These are phyloP conservation scores for Saturnispora gosingensis DNA, from an alignment of 805 yeast genomes.

Conservation along the genomic window DNA sequence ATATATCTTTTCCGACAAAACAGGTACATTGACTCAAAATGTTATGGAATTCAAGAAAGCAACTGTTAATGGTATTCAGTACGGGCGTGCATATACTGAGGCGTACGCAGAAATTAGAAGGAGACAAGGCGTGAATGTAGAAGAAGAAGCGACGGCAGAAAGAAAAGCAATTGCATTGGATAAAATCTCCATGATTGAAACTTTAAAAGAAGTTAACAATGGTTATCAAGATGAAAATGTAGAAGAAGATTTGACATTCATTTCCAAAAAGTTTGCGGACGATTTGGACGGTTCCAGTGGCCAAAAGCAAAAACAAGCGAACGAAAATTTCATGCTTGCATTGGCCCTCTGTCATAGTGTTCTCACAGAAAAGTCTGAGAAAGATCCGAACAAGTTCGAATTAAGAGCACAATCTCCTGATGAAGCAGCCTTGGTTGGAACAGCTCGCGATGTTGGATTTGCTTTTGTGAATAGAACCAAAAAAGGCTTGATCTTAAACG, in stretches of 20 bases:
- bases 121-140: constrained; percentile 69
- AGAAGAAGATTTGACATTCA: constrained; percentile 53
- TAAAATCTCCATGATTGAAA: constrained; percentile 46
- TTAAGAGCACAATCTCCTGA: constrained; percentile 79
- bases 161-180: constrained; percentile 48
- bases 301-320: constrained; percentile 42
- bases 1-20: constrained; percentile 75
- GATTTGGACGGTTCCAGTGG: constrained; percentile 50
- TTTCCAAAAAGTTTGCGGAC: constrained; percentile 55
- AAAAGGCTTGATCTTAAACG: constrained; percentile 54
- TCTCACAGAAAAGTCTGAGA: constrained; percentile 55
- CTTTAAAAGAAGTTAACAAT: constrained; percentile 30
- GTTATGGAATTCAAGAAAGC: constrained; percentile 81
- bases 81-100: constrained; percentile 78
- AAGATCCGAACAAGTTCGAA: constrained; percentile 44
- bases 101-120: constrained; percentile 72
- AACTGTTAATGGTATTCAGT: constrained; percentile 61
- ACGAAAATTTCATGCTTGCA: constrained; percentile 69
- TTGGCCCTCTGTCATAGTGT: constrained; percentile 76
- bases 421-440: constrained; percentile 77
- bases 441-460: constrained; percentile 73
- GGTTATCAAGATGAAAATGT: constrained; percentile 29
- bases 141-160: constrained; percentile 31
- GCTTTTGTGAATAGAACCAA: constrained; percentile 58
- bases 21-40: constrained; percentile 78